These are phyloP conservation scores for Colletotrichum sansevieriae DNA, from an alignment of 2,329 filamentous ascomycete genomes.

Conservation along the genomic window DNA sequence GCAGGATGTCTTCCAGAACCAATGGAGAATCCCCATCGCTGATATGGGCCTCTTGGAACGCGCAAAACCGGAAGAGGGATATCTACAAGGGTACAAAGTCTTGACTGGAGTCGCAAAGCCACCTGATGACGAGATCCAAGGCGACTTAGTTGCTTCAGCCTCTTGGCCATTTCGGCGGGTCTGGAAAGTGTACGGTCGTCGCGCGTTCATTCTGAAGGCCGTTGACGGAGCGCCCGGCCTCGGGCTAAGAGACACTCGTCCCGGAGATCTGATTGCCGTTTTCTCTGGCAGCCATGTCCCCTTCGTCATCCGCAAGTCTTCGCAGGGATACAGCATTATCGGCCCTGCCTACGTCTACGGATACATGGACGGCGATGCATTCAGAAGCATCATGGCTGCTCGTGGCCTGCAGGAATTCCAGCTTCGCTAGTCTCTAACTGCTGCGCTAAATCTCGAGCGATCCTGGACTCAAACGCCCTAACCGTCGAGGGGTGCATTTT, in stretches of 20 bases:
- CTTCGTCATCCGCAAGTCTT: slow-evolving; percentile 5
- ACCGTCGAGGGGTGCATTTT: slow-evolving; percentile 37
- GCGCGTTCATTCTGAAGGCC: background rate
- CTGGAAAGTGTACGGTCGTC: background rate
- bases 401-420: slow-evolving; percentile 16
- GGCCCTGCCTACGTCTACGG: slow-evolving; percentile 12
- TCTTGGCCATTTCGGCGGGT: slow-evolving; percentile 23
- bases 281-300: slow-evolving; percentile 21
- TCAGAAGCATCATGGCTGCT: background rate
- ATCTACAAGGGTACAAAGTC: background rate
- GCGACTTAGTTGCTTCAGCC: background rate
- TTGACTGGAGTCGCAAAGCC: background rate
- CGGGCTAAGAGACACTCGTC: slow-evolving; percentile 10
- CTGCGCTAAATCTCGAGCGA: slow-evolving; percentile 12
- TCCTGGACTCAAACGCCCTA: slow-evolving; percentile 40
- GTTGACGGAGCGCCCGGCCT: slow-evolving; percentile 8
- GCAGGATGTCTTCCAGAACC: background rate
- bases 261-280: slow-evolving; percentile 11
- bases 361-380: slow-evolving; percentile 20
- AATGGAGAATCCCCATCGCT: slow-evolving; percentile 24
- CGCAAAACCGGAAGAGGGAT: slow-evolving; percentile 15
- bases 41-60: slow-evolving; percentile 17
- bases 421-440: slow-evolving; percentile 7
- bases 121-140: background rate
- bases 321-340: slow-evolving; percentile 19